Evolutionary conservation across 768 basidiomycete species (phyloP).

Genomic region (Pleurotus djamor): DNA sequence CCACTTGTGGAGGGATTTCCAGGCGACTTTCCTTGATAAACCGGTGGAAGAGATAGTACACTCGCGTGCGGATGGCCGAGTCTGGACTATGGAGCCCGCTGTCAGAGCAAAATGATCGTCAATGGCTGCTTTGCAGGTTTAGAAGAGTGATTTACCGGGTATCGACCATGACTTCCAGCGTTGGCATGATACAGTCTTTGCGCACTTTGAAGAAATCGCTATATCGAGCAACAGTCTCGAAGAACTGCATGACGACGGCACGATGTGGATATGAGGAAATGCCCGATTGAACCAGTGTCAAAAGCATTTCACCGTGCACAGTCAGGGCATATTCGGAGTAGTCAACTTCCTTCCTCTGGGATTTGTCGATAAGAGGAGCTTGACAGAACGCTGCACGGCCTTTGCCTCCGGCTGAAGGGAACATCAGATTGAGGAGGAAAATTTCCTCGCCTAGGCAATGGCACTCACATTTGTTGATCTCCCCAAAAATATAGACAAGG

Average conservation of each 20-base stretch:
- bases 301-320: slow-evolving; percentile 86
- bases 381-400: slow-evolving; percentile 88
- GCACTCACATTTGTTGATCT: slow-evolving; percentile 81
- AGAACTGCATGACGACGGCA: slow-evolving; percentile 85
- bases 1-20: slow-evolving; percentile 74
- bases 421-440: background rate
- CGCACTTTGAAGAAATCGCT: slow-evolving; percentile 96
- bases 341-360: slow-evolving; percentile 63
- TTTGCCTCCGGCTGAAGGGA: slow-evolving; percentile 61
- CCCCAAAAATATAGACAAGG: slow-evolving; percentile 91
- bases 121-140: too few species aligned
- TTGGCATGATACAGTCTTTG: slow-evolving; percentile 83
- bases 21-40: slow-evolving; percentile 84
- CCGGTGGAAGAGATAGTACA: slow-evolving; percentile 90
- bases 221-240: slow-evolving; percentile 91
- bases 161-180: slow-evolving; percentile 88
- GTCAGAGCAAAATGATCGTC: background rate
- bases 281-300: slow-evolving; percentile 79
- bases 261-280: slow-evolving; percentile 83
- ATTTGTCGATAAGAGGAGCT: slow-evolving; percentile 65
- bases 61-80: slow-evolving; percentile 64
- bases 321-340: slow-evolving; percentile 85
- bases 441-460: background rate
- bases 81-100: slow-evolving; percentile 84
- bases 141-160: slow-evolving; percentile 50